These are phyloP conservation scores for Malus sieversii DNA, from an alignment of 306 rosid species.

Conservation along the genomic window DNA sequence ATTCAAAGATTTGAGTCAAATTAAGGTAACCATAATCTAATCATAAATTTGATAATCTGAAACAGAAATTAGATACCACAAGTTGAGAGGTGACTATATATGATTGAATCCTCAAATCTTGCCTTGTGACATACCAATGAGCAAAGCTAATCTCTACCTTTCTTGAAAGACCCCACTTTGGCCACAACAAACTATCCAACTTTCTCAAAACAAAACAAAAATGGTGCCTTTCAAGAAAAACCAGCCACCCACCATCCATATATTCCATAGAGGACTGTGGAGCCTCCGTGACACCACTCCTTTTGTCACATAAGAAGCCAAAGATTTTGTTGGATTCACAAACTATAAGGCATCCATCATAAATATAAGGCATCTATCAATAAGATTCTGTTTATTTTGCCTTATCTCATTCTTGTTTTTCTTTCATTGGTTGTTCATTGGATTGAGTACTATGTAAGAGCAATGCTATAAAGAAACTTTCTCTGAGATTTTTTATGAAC, in stretches of 20 bases:
- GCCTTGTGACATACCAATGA: conserved; percentile 15
- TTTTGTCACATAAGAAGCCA: conserved; percentile 12
- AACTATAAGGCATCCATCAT: conserved; percentile 15
- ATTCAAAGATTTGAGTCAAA: not conserved
- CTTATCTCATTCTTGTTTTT: not conserved
- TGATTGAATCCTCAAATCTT: conserved; percentile 14
- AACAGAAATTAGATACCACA: conserved; percentile 4
- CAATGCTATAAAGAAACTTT: too few species aligned
- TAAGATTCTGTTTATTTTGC: conserved; percentile 15
- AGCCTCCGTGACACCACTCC: conserved; percentile 24
- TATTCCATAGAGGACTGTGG: conserved; percentile 15
- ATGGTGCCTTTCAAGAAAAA: conserved; percentile 21
- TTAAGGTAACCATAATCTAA: not conserved
- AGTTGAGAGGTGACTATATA: conserved; percentile 13
- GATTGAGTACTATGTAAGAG: not conserved
- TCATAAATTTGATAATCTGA: not conserved
- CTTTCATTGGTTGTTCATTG: not conserved
- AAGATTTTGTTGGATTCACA: conserved; percentile 32
- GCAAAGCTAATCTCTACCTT: conserved; percentile 31
- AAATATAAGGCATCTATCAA: conserved; percentile 19
- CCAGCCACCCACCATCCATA: not conserved
- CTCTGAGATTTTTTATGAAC: too few species aligned
- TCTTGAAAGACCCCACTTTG: conserved; percentile 25
- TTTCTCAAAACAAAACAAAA: conserved; percentile 14
- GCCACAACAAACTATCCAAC: conserved; percentile 14